These are phyloP conservation scores for Neofusicoccum ribis DNA, from an alignment of 2,329 filamentous ascomycete genomes.

Conservation along the genomic window DNA sequence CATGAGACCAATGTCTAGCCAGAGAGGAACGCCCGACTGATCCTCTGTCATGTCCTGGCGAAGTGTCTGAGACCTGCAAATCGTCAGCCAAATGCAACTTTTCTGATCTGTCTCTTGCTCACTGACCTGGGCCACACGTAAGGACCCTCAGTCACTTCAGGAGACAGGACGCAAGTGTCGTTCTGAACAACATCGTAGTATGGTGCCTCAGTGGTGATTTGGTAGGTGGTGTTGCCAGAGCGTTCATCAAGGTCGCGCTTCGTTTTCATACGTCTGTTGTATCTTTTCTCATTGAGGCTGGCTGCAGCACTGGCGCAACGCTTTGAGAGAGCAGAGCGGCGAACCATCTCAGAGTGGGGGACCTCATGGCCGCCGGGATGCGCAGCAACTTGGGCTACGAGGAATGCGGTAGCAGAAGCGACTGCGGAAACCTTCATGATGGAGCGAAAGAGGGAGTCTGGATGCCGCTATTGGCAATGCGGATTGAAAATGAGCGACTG, in stretches of 20 bases:
- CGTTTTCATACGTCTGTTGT: constrained; percentile 3
- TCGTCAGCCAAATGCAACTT: too few relatives aligned
- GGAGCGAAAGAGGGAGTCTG: too few relatives aligned
- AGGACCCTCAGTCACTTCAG: constrained; percentile 29
- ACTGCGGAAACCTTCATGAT: too few relatives aligned
- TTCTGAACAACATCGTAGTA: constrained; percentile 22
- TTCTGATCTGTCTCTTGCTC: too few relatives aligned
- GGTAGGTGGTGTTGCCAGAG: constrained; percentile 12
- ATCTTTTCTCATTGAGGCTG: constrained; percentile 9
- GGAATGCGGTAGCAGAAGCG: too few relatives aligned
- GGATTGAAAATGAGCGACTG: too few relatives aligned
- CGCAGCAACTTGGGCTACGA: not conserved
- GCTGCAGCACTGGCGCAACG: not conserved
- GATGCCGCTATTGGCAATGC: too few relatives aligned
- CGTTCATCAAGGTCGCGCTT: constrained; percentile 9
- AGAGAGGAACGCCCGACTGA: constrained; percentile 39
- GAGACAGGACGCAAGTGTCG: constrained; percentile 27
- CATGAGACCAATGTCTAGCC: constrained; percentile 43
- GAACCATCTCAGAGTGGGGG: not conserved
- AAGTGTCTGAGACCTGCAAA: constrained; percentile 17
- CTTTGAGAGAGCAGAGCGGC: not conserved
- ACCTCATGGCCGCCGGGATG: not conserved
- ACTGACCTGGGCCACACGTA: constrained; percentile 27
- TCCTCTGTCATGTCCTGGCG: constrained; percentile 39
- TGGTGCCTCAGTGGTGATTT: constrained; percentile 20